A percentile compares a stretch with the other conserved stretches of the same genome.
Evolutionary conservation across 2,329 filamentous ascomycete genomes (phyloP).

Genomic region (Ceratocystis alfenasii): DNA sequence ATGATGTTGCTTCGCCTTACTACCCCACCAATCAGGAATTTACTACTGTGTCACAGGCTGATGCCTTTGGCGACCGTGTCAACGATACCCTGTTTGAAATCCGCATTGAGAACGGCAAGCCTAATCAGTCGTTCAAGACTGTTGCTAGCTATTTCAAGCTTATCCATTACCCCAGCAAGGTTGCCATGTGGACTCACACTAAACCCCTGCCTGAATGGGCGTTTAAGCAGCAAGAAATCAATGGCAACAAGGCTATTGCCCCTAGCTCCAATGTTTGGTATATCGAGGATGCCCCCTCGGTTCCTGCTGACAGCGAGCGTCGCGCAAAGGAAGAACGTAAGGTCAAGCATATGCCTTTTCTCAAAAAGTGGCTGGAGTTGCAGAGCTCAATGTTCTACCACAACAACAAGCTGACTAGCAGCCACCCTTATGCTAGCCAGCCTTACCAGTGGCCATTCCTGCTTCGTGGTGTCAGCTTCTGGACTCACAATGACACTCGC

Average conservation of each 20-base stretch:
- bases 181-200: conserved; percentile 98
- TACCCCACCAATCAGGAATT: conserved; percentile 98
- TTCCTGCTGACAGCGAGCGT: conserved; percentile 59
- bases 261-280: conserved; percentile 91
- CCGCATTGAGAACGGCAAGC: conserved; percentile 75
- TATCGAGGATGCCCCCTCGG: conserved; percentile 77
- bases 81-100: conserved; percentile 93
- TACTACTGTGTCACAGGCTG: conserved; percentile 62
- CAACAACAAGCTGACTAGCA: conserved; percentile 95
- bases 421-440: conserved; percentile 87
- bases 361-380: conserved; percentile 90
- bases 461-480: conserved; percentile 94
- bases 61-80: conserved; percentile 59
- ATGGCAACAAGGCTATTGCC: conserved; percentile 91
- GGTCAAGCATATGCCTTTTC: conserved; percentile 74
- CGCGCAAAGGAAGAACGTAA: conserved; percentile 63
- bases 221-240: conserved; percentile 96
- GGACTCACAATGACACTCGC: conserved; percentile 89
- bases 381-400: conserved; percentile 99
- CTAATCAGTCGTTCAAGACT: conserved; percentile 73
- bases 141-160: conserved; percentile 91
- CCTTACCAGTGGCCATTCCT: conserved; percentile 98
- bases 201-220: conserved; percentile 95
- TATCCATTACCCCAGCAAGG: conserved; percentile 85
- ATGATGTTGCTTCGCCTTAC: conserved; percentile 93